A percentile compares a stretch with the other conserved stretches of the same genome.
Conservation (phyloP, 2,329 filamentous ascomycete genomes). For the Blastomyces parvus region DNA sequence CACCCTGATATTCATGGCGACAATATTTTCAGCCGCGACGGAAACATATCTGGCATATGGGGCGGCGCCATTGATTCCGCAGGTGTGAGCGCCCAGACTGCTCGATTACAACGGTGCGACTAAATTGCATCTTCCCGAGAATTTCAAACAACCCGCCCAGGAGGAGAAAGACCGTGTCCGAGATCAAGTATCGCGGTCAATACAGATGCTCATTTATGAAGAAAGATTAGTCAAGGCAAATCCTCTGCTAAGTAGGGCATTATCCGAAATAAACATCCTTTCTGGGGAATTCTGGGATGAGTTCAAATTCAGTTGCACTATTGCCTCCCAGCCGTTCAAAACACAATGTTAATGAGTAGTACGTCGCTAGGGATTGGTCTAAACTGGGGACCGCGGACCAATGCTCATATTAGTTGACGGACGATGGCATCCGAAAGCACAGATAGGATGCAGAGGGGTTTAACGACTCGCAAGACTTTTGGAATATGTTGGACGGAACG, state of each 20-base stretch:
- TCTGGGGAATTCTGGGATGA: slow-evolving; percentile 22
- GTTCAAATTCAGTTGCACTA: slow-evolving; percentile 22
- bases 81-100: slow-evolving; percentile 17
- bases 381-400: not conserved
- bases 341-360: not conserved
- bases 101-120: slow-evolving; percentile 22
- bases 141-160: slow-evolving; percentile 15
- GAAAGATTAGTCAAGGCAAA: slow-evolving; percentile 7
- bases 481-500: slow-evolving; percentile 10
- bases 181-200: slow-evolving; percentile 4
- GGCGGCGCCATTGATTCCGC: slow-evolving; percentile 35
- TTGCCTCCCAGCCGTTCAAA: slow-evolving; percentile 13
- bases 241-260: slow-evolving; percentile 8
- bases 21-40: slow-evolving; percentile 34
- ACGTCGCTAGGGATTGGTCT: slow-evolving; percentile 8
- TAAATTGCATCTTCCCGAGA: slow-evolving; percentile 19
- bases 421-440: slow-evolving; percentile 10
- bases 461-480: slow-evolving; percentile 13
- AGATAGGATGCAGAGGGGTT: slow-evolving; percentile 11
- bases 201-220: slow-evolving; percentile 4
- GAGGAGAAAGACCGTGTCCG: slow-evolving; percentile 10
- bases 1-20: slow-evolving; percentile 32
- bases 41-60: slow-evolving; percentile 33
- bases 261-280: not conserved
- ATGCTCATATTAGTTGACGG: slow-evolving; percentile 13